phyloP scores from a whole-genome alignment of 2,329 filamentous ascomycete genomes.

The Tothia fuscella region DNA sequence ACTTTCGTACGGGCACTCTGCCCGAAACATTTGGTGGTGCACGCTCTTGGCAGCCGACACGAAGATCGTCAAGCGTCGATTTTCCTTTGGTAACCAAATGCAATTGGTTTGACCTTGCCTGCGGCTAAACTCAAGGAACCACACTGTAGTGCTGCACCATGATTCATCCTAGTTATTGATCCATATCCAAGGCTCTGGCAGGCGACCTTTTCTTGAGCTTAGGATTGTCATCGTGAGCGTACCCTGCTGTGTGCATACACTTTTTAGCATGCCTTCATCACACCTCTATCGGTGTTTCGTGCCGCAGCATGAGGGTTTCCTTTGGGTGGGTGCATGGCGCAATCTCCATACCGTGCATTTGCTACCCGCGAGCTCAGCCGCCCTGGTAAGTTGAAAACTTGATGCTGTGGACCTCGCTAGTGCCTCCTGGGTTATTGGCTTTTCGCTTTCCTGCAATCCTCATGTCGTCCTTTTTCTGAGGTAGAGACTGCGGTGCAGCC shows the following conservation, averaged over 20 bases:
- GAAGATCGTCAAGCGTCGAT: conserved; percentile 3
- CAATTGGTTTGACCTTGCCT: neutral
- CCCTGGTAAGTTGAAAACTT: conserved; percentile 1
- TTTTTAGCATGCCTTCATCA: neutral
- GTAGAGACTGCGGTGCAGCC: conserved; percentile 4
- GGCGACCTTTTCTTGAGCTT: neutral
- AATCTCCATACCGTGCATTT: conserved; percentile 1
- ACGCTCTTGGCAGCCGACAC: conserved; percentile 6
- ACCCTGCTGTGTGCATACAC: neutral
- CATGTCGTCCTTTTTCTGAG: neutral
- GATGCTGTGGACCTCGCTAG: conserved; percentile 2
- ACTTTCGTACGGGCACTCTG: no score
- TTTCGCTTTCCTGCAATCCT: neutral
- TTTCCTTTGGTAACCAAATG: neutral
- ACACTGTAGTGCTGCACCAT: neutral
- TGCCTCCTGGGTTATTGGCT: conserved; percentile 2
- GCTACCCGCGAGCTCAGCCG: conserved; percentile 8
- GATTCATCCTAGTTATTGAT: no score
- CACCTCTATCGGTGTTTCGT: conserved; percentile 6
- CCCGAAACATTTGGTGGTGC: neutral
- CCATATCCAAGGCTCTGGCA: neutral
- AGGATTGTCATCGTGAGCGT: conserved; percentile 3
- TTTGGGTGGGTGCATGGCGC: no score
- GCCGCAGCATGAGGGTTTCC: no score
- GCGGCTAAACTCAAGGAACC: neutral